These are phyloP conservation scores for Fusarium fracticaudum DNA, from an alignment of 2,329 filamentous ascomycete species.

Conservation along the genomic window DNA sequence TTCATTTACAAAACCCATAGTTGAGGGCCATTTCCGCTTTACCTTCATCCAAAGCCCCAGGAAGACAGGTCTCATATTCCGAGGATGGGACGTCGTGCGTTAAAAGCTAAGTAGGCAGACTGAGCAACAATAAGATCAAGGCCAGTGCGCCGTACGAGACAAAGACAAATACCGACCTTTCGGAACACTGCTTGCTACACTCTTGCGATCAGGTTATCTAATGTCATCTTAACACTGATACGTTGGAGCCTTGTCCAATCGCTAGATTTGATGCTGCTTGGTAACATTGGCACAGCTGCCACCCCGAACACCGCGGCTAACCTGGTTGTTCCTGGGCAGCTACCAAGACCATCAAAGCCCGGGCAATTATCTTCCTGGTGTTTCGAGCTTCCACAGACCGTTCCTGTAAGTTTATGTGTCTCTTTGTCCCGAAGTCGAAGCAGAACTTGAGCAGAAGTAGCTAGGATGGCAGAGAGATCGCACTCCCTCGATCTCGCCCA, in stretches of 20 bases:
- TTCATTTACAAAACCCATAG: not conserved
- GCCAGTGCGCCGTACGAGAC: not conserved
- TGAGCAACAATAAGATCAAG: not conserved
- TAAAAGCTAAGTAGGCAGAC: not conserved
- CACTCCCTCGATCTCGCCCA: not conserved
- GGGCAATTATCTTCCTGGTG: not conserved
- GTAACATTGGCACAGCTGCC: not conserved
- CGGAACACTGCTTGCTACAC: not conserved
- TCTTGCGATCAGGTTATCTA: not conserved
- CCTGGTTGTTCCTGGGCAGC: no score
- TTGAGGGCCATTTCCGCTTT: no score
- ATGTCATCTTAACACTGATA: not conserved
- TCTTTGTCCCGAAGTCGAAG: not conserved
- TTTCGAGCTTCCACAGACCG: not conserved
- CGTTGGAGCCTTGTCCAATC: rapidly evolving
- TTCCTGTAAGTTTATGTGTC: not conserved
- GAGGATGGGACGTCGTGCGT: not conserved
- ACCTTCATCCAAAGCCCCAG: not conserved
- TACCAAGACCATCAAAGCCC: not conserved
- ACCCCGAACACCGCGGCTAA: no score
- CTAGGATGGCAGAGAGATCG: not conserved
- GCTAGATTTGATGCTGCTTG: not conserved
- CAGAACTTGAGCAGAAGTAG: not conserved
- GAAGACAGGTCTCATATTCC: not conserved
- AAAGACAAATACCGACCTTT: not conserved